Conservation (phyloP, 2,329 filamentous ascomycete species). For the Paracamarosporium sp. region DNA sequence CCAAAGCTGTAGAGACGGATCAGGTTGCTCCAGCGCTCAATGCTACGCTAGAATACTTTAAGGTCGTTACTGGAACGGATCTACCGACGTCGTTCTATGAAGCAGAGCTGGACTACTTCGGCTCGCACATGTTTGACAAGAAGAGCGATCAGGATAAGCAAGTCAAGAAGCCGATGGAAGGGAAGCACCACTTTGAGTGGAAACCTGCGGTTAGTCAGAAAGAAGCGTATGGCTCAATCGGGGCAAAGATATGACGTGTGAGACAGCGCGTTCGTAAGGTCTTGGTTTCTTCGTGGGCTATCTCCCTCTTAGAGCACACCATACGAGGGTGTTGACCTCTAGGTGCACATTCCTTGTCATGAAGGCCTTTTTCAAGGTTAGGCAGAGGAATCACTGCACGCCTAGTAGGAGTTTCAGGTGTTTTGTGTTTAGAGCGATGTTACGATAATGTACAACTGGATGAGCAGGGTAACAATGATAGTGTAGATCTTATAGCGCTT, state of each 20-base stretch:
- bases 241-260: not conserved
- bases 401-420: not conserved
- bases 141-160: slow-evolving; percentile 60
- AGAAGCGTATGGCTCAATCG: slow-evolving; percentile 15
- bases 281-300: not conserved
- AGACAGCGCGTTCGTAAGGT: not conserved
- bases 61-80: slow-evolving; percentile 65
- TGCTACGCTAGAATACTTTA: slow-evolving; percentile 70
- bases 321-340: not conserved
- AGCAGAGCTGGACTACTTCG: slow-evolving; percentile 75
- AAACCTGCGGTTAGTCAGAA: slow-evolving; percentile 46
- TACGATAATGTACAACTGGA: not conserved
- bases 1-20: slow-evolving; percentile 63
- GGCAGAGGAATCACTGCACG: not conserved
- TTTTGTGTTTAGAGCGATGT: not conserved
- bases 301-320: not conserved
- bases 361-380: not conserved
- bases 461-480: not conserved
- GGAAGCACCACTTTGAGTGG: slow-evolving; percentile 71
- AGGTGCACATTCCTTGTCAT: not conserved
- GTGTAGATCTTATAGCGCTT: not conserved
- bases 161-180: slow-evolving; percentile 56
- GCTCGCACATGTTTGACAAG: slow-evolving; percentile 69
- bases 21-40: slow-evolving; percentile 66
- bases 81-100: slow-evolving; percentile 74